Conservation (phyloP, 1,284 basidiomycete species). For the Pascua sp. region DNA sequence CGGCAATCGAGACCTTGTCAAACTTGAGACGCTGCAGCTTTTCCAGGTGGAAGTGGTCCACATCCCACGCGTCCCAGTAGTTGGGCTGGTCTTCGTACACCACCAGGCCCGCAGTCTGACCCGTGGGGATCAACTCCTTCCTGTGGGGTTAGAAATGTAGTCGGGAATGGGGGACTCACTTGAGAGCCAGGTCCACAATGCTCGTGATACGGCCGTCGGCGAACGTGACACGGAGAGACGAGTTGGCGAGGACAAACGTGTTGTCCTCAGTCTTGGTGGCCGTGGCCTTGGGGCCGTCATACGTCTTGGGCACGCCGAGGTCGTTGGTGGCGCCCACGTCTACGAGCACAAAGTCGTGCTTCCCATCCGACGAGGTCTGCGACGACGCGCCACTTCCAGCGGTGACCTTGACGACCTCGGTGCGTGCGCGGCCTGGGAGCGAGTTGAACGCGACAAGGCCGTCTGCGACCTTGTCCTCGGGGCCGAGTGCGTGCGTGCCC, state of each 20-base stretch:
- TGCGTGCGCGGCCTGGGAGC: conserved; percentile 33
- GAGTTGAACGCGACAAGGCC: conserved; percentile 44
- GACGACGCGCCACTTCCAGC: conserved; percentile 42
- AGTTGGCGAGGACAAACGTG: conserved; percentile 68
- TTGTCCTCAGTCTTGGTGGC: conserved; percentile 58
- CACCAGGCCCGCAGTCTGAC: conserved; percentile 74
- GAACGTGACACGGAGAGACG: conserved; percentile 69
- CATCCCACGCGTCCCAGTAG: conserved; percentile 61
- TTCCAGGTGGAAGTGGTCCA: conserved; percentile 90
- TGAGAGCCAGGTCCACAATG: conserved; percentile 67
- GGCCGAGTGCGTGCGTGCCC: conserved; percentile 49
- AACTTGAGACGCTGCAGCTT: conserved; percentile 73
- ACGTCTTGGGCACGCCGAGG: conserved; percentile 51
- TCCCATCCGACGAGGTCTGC: conserved; percentile 64
- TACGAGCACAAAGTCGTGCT: conserved; percentile 64
- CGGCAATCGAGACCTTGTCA: conserved; percentile 63
- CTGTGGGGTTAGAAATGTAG: too few relatives aligned
- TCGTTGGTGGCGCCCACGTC: conserved; percentile 49
- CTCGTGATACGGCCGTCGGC: conserved; percentile 76
- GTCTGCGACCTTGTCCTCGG: conserved; percentile 7
- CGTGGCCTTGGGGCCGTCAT: conserved; percentile 56
- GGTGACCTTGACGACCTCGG: conserved; percentile 36
- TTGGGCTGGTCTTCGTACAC: conserved; percentile 79
- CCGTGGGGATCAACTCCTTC: conserved; percentile 67
- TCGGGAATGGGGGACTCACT: conserved; percentile 51